Evolutionary conservation across 805 yeast genomes (phyloP).

Genomic region (Candida endomychidarum): DNA sequence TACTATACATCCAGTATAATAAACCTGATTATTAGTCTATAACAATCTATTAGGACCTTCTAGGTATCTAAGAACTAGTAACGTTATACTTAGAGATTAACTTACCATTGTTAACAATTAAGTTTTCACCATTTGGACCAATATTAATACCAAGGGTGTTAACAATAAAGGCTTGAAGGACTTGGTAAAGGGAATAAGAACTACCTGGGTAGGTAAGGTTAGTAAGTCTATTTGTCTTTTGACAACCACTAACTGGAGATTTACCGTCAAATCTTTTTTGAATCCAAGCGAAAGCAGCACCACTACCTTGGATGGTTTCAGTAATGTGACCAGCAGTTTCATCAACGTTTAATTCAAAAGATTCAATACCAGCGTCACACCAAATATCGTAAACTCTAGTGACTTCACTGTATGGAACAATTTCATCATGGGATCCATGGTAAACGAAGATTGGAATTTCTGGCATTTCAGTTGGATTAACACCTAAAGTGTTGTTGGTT

Average conservation of each 20-base stretch:
- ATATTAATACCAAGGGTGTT: conserved; percentile 6
- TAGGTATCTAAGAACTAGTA: neutral
- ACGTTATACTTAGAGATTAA: conserved; percentile 1
- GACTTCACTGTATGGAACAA: conserved; percentile 18
- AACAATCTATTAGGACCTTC: no score
- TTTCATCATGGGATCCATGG: conserved; percentile 20
- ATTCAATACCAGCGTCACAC: conserved; percentile 25
- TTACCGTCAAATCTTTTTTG: conserved; percentile 17
- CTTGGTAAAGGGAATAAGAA: neutral
- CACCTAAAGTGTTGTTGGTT: conserved; percentile 21
- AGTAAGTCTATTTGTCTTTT: conserved; percentile 51
- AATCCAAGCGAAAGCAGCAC: conserved; percentile 22
- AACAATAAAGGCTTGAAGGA: conserved; percentile 1
- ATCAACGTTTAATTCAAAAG: conserved; percentile 25
- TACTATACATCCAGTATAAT: no score
- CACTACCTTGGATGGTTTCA: conserved; percentile 18
- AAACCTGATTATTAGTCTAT: no score
- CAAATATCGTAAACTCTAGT: conserved; percentile 21
- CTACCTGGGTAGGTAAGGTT: conserved; percentile 44
- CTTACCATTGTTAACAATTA: neutral
- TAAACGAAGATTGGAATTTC: conserved; percentile 21
- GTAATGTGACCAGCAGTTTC: conserved; percentile 19
- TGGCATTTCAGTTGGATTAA: conserved; percentile 15
- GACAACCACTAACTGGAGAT: conserved; percentile 16
- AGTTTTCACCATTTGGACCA: conserved; percentile 14